phyloP scores from a whole-genome alignment of 2,329 filamentous ascomycete species.

The Phaeosphaeriaceae sp. region DNA sequence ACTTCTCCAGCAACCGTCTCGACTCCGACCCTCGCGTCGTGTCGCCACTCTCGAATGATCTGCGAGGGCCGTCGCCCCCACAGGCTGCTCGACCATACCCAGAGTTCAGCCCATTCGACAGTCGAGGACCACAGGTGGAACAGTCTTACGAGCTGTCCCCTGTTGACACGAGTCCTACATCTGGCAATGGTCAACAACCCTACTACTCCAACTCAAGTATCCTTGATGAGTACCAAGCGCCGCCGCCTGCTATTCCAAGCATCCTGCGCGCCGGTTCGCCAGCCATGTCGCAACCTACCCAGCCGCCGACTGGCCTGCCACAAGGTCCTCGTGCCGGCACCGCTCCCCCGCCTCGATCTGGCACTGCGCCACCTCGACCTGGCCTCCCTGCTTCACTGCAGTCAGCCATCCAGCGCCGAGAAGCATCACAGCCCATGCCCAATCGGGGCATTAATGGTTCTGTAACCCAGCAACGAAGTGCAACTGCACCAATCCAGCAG shows the following conservation, averaged over 20 bases:
- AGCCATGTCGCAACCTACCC: conserved; percentile 24
- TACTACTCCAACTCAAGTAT: conserved; percentile 29
- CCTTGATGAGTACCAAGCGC: conserved; percentile 29
- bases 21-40: conserved; percentile 31
- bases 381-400: conserved; percentile 43
- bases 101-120: conserved; percentile 43
- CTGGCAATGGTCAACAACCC: conserved; percentile 17
- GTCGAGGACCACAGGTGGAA: conserved; percentile 30
- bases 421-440: conserved; percentile 41
- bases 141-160: conserved; percentile 45
- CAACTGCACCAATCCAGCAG: conserved; percentile 42
- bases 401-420: conserved; percentile 46
- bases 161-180: conserved; percentile 35
- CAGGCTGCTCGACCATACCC: conserved; percentile 28
- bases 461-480: conserved; percentile 40
- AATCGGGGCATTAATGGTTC: conserved; percentile 35
- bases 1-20: conserved; percentile 28
- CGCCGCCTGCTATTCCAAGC: conserved; percentile 29
- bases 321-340: conserved; percentile 22
- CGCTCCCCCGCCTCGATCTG: conserved; percentile 29
- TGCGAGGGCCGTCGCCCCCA: conserved; percentile 16
- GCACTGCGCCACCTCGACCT: conserved; percentile 41
- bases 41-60: conserved; percentile 28
- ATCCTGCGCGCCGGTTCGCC: conserved; percentile 39
- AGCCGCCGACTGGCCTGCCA: conserved; percentile 20